Base-by-base conservation (phyloP, 2,329 filamentous ascomycete species). In the Pseudogymnoascus verrucosus region DNA sequence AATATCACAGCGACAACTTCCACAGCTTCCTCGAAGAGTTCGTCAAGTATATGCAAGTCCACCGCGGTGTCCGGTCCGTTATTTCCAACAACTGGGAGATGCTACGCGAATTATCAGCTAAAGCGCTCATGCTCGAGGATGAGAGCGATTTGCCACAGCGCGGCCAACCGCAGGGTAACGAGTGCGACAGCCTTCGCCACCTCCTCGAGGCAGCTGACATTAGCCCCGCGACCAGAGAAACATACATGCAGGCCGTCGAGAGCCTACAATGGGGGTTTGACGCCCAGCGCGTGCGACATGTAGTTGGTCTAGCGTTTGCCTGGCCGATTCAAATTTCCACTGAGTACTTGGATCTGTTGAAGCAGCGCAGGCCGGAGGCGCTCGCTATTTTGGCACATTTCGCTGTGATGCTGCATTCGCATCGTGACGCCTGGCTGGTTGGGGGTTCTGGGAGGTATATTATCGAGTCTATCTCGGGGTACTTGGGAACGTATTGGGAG, bases 371-470 rank as follows among this genome's bases (percentile, higher is more conserved):
- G 16, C 71, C 74, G 0, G 75, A 77, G 28, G 74, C 75, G 1
- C 68, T 78, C 60, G 63, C 75, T 1, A 64, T 78, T 10, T 62
- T 78, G 28, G 74, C 73, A 3, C 69, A 76, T 64, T 78, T 76
- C 65, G 71, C 73, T 1, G 66, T 75, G 5, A 61, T 77, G 40
- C 60, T 77, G n/a, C 70, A 77, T 65, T 62, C 19, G 4, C 60
- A 63, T 11, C 63, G 68, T 19, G 19, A 57, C 1, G 68, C 65
- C 34, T 73, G 72, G 71, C 64, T 68, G 6, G 65, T 73, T 37
- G 69, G 70, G 2, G 60, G 67, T 23, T 64, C 68, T 14, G 70
- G 70, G 21, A 66, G 54, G 8, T 67, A 65, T 54, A 62, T 73
- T n/a, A 62, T 73, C 12, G 34, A 62, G 11, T 67, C 65, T 2